phyloP scores from a whole-genome alignment of 2,329 filamentous ascomycete species.

The Hypomyces rosellus region DNA sequence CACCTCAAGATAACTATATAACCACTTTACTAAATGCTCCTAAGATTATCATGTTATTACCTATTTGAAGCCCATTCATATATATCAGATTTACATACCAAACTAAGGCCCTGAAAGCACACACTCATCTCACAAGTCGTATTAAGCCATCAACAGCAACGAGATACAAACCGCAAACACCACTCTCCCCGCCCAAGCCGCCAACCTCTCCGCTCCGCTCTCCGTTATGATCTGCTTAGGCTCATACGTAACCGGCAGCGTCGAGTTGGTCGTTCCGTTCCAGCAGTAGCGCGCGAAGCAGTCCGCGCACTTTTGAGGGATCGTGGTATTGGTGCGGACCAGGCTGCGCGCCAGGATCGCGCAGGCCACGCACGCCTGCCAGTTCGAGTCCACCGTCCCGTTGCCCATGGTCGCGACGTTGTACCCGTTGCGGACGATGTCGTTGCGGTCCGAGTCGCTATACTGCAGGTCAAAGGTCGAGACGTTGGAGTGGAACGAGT shows the following conservation, averaged over 20 bases:
- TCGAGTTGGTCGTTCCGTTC: constrained; percentile 55
- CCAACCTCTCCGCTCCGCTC: neutral
- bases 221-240: constrained; percentile 1
- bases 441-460: constrained; percentile 56
- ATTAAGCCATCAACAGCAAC: no score
- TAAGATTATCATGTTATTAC: no score
- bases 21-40: no score
- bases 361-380: constrained; percentile 75
- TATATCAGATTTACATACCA: no score
- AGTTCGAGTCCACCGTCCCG: constrained; percentile 60
- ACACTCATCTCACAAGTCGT: no score
- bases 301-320: constrained; percentile 61
- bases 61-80: no score
- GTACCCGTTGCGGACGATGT: constrained; percentile 75
- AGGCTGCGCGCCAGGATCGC: constrained; percentile 69
- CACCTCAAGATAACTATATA: no score
- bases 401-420: constrained; percentile 74
- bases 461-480: constrained; percentile 65
- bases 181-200: neutral
- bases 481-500: constrained; percentile 63
- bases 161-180: neutral
- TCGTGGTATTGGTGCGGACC: constrained; percentile 53
- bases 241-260: constrained; percentile 9
- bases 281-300: constrained; percentile 82
- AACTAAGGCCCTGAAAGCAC: no score